A percentile compares a stretch with the other conserved stretches of the same genome.
phyloP scores from a whole-genome alignment of 257 asterid genomes.

The Jacaranda mimosifolia region DNA sequence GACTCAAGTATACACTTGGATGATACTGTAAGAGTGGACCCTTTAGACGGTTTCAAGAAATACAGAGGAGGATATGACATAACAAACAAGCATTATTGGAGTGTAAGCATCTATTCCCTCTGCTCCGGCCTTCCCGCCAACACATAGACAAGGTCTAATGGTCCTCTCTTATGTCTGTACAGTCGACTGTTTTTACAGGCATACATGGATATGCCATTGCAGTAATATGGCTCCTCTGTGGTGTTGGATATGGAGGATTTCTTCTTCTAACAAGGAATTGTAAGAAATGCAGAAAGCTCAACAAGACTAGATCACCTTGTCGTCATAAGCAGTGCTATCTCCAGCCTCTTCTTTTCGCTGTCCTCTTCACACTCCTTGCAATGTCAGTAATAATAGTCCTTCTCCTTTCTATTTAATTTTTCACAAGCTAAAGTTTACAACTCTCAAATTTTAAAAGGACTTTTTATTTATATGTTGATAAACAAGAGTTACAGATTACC shows the following conservation, averaged over 20 bases:
- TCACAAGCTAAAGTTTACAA: not conserved
- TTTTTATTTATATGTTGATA: too few species aligned
- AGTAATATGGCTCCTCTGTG: conserved; percentile 66
- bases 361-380: conserved; percentile 63
- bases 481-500: not conserved
- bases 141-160: not conserved
- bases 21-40: conserved; percentile 75
- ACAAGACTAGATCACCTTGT: conserved; percentile 47
- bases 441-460: too few species aligned
- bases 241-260: conserved; percentile 65
- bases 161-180: conserved; percentile 34
- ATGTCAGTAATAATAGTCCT: conserved; percentile 49
- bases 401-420: not conserved
- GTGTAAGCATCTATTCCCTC: conserved; percentile 54
- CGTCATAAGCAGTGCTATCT: conserved; percentile 50
- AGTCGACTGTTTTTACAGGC: conserved; percentile 86
- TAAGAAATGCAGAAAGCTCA: conserved; percentile 44
- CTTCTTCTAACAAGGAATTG: conserved; percentile 41
- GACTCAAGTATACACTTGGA: conserved; percentile 38
- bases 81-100: conserved; percentile 81
- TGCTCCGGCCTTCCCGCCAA: too few species aligned
- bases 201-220: conserved; percentile 74
- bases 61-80: conserved; percentile 89
- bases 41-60: conserved; percentile 66
- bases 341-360: conserved; percentile 56